A percentile compares a stretch with the other conserved stretches of the same genome.
Conservation (phyloP, 1,284 basidiomycete genomes). For the Dichomitus squalens region DNA sequence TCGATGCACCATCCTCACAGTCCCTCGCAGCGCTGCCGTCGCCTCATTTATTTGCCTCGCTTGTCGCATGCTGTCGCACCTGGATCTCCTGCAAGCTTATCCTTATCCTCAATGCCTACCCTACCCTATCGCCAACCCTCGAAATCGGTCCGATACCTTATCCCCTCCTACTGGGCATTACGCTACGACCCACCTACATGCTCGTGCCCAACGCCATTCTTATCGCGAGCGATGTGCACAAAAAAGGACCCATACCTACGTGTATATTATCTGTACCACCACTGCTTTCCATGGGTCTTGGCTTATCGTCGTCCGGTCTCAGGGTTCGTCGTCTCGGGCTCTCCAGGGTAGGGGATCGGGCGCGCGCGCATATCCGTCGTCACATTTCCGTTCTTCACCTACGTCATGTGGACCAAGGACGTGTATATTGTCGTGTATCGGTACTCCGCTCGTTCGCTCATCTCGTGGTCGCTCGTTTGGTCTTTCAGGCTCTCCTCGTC, state of each 20-base stretch:
- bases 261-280: conserved; percentile 24
- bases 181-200: conserved; percentile 20
- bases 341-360: conserved; percentile 6
- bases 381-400: background rate
- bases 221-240: conserved; percentile 6
- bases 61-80: conserved; percentile 20
- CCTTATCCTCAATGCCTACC: conserved; percentile 7
- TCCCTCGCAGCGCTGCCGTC: conserved; percentile 2
- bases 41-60: conserved; percentile 17
- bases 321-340: conserved; percentile 5
- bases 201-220: conserved; percentile 4
- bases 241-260: conserved; percentile 20
- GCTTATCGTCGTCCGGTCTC: conserved; percentile 7
- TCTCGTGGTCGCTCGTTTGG: conserved; percentile 19
- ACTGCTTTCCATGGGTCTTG: conserved; percentile 14
- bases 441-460: conserved; percentile 15
- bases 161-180: conserved; percentile 18
- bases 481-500: background rate
- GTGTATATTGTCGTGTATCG: conserved; percentile 26
- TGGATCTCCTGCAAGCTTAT: conserved; percentile 1
- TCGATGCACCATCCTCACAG: background rate
- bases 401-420: conserved; percentile 1
- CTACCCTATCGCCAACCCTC: conserved; percentile 13
- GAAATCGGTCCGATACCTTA: conserved; percentile 11
- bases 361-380: background rate